Evolutionary conservation across 2,329 filamentous ascomycete species (phyloP).

Genomic region (Phaeosphaeriaceae sp.): DNA sequence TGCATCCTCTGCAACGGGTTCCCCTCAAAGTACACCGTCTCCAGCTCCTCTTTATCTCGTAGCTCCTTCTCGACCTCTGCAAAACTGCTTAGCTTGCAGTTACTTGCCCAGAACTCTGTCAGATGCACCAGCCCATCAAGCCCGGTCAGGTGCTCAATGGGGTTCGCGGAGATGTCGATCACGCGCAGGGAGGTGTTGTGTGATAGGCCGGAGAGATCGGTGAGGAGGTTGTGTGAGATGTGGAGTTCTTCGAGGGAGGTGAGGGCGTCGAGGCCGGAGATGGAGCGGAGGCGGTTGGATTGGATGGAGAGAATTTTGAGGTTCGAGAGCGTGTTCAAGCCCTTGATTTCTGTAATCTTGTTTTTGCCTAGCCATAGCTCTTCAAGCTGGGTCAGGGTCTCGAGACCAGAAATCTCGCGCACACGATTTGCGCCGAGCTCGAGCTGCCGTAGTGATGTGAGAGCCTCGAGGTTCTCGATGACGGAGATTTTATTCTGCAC

Average conservation of each 20-base stretch:
- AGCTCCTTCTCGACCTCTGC: conserved; percentile 81
- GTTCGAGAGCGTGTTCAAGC: conserved; percentile 76
- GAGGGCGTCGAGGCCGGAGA: conserved; percentile 77
- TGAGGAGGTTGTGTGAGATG: conserved; percentile 92
- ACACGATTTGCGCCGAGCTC: conserved; percentile 94
- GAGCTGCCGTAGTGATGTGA: conserved; percentile 78
- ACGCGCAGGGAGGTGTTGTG: conserved; percentile 65
- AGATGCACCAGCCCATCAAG: conserved; percentile 72
- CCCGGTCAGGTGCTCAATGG: conserved; percentile 76
- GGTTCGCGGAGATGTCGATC: conserved; percentile 90
- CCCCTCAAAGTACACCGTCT: conserved; percentile 95
- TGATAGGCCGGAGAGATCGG: conserved; percentile 73
- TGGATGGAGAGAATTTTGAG: conserved; percentile 92
- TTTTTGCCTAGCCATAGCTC: conserved; percentile 96
- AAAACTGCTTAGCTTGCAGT: conserved; percentile 83
- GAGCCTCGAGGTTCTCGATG: conserved; percentile 82
- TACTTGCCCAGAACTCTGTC: conserved; percentile 94
- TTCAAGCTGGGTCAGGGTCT: conserved; percentile 77
- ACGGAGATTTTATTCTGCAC: conserved; percentile 92
- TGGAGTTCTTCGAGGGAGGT: conserved; percentile 89
- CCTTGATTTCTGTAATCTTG: conserved; percentile 85
- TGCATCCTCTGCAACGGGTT: conserved; percentile 83
- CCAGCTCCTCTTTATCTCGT: conserved; percentile 77
- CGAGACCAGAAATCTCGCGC: conserved; percentile 84
- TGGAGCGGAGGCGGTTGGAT: conserved; percentile 85